Evolutionary conservation across 2,329 filamentous ascomycete species (phyloP).

Genomic region (Nothomitra cinnamomea): DNA sequence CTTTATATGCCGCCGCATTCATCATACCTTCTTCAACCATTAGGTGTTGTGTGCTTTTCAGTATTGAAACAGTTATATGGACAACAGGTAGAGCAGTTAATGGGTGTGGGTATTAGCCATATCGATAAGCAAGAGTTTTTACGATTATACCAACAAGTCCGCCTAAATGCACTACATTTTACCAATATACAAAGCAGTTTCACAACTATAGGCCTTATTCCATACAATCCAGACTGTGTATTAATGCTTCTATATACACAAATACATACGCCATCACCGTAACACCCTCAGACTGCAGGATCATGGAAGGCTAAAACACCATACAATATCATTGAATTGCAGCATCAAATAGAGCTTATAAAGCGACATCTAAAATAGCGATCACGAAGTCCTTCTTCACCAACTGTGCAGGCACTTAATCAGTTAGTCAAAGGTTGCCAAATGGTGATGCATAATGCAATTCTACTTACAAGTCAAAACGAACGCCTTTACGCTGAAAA

Average conservation of each 20-base stretch:
- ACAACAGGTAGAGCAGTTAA: constrained; percentile 18
- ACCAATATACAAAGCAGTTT: constrained; percentile 13
- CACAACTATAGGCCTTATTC: neutral
- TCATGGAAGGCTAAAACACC: neutral
- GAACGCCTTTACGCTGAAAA: neutral
- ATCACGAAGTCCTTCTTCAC: neutral
- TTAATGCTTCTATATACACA: neutral
- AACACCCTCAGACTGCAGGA: neutral
- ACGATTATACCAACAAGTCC: constrained; percentile 16
- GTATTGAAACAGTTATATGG: no score
- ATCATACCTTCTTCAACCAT: no score
- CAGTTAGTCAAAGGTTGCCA: neutral
- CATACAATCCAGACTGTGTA: neutral
- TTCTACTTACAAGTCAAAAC: no score
- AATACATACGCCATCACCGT: neutral
- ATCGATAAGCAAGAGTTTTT: constrained; percentile 19
- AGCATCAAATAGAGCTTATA: neutral
- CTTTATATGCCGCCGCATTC: no score
- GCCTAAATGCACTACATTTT: constrained; percentile 14
- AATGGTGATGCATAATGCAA: constrained; percentile 2
- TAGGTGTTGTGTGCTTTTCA: no score
- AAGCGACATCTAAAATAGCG: neutral
- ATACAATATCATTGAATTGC: neutral
- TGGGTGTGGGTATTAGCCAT: constrained; percentile 16
- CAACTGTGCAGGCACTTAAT: neutral